Evolutionary conservation across 202 grass and related monocot genomes (phyloP), one percentile per base, ranked within the genome.

Genomic region (Setaria viridis): DNA sequence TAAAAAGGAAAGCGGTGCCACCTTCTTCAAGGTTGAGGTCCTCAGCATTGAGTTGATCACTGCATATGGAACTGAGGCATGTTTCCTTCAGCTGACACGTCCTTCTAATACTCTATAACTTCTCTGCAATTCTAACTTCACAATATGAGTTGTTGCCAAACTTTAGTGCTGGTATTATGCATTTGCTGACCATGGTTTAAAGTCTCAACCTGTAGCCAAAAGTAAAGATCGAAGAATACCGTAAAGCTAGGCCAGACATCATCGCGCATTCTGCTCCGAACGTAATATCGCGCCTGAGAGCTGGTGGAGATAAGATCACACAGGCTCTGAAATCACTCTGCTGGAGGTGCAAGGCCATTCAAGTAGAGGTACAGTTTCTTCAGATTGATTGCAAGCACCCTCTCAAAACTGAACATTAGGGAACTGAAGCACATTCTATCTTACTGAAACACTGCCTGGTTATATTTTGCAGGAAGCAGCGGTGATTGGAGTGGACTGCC

Each of bases 1-100:
- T 43, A 82, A 75, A 80, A 88, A 88, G 63, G 77, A 87, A 58
- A 91, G 80, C 3, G 88, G 78, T 29, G 81, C 86, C 66, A 68
- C 89, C 64, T 95, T 98, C 87, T 91, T 92, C 72, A 98, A 94
- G 82, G 87, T 98, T 37, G 95, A 98, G 82, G 88, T 95, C 79
- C 75, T 90, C 35, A 92, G 87, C 84, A 98, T 95, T 82, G 93
- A 98, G 78, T 82, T 98, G 78, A 87, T 92, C 74, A 91, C 95
- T 88, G 89, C 95, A 63, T 93, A 90, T 84, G 93, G 95, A 88
- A 95, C 90, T 39, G 93, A 95, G 91, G 93, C 55, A 89, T 64
- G 42, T 45, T 59, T 67, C 51, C 62, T 66, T 51, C 50, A 72
- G 62, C 67, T 77, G 59, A 54, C 63, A 79, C 11, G 9, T 50